Conservation (phyloP, 2,329 filamentous ascomycete species). For the Xylariaceae sp. region DNA sequence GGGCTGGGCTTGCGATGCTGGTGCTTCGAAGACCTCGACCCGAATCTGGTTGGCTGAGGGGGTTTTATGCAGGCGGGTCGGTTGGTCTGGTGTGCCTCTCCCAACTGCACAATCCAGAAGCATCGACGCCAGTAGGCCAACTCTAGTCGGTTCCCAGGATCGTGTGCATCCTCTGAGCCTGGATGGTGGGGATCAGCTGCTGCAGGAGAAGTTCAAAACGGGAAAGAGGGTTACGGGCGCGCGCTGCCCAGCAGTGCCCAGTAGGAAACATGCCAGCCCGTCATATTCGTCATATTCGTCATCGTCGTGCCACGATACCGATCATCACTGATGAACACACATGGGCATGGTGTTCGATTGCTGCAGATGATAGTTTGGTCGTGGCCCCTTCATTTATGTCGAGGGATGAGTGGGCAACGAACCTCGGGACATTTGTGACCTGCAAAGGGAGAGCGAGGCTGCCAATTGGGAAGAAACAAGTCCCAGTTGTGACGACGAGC, state of each 20-base stretch:
- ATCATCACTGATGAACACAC: constrained; percentile 20
- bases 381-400: background rate
- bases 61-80: constrained; percentile 22
- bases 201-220: constrained; percentile 28
- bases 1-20: constrained; percentile 18
- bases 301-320: constrained; percentile 21
- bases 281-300: constrained; percentile 15
- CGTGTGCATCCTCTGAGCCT: constrained; percentile 15
- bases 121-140: constrained; percentile 21
- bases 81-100: constrained; percentile 25
- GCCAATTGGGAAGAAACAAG: constrained; percentile 2
- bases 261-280: constrained; percentile 14
- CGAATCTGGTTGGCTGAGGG: constrained; percentile 23
- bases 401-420: background rate
- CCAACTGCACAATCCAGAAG: constrained; percentile 22
- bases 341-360: constrained; percentile 13
- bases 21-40: constrained; percentile 23
- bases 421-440: constrained; percentile 4
- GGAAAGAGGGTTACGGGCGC: constrained; percentile 21
- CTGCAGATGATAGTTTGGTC: constrained; percentile 11
- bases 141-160: constrained; percentile 10
- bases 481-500: background rate
- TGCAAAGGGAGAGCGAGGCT: constrained; percentile 9
- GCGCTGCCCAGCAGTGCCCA: constrained; percentile 18
- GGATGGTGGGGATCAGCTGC: constrained; percentile 26